phyloP scores from a whole-genome alignment of 768 basidiomycete species.

The Pleurotus giganteus region DNA sequence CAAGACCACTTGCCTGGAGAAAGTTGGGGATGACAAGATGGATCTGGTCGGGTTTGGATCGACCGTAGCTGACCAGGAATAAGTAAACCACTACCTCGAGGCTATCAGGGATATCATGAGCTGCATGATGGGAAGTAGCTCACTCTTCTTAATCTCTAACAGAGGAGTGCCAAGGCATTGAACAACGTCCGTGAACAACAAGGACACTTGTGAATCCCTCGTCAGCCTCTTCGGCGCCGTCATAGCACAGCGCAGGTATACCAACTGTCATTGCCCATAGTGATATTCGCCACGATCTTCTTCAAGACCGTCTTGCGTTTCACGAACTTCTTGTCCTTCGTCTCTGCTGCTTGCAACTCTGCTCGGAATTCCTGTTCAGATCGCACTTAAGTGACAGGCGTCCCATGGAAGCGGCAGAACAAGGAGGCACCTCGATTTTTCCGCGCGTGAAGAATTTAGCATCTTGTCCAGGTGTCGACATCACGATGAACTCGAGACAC shows the following conservation, averaged over 20 bases:
- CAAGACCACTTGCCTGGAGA: constrained; percentile 60
- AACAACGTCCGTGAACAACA: constrained; percentile 92
- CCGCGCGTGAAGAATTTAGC: constrained; percentile 91
- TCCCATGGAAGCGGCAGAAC: constrained; percentile 5
- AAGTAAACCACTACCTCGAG: constrained; percentile 85
- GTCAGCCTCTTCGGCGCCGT: constrained; percentile 19
- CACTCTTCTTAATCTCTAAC: constrained; percentile 99
- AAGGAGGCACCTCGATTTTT: constrained; percentile 74
- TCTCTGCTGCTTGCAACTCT: constrained; percentile 87
- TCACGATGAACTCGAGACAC: not conserved
- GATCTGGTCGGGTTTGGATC: constrained; percentile 91
- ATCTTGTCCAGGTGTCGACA: constrained; percentile 66
- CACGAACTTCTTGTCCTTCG: constrained; percentile 94
- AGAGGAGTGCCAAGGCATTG: constrained; percentile 94
- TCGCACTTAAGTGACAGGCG: not conserved
- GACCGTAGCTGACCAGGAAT: constrained; percentile 95
- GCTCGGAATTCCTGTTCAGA: constrained; percentile 75
- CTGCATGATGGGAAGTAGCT: constrained; percentile 22
- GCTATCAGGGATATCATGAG: not conserved
- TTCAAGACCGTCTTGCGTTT: constrained; percentile 94
- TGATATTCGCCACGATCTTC: constrained; percentile 98
- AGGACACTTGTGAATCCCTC: constrained; percentile 64
- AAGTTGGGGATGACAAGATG: constrained; percentile 89
- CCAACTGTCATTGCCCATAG: constrained; percentile 99
- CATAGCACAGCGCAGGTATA: constrained; percentile 27